Evolutionary conservation across 2,329 filamentous ascomycete species (phyloP), one percentile per base, ranked within the genome.

Genomic region (Apiospora sp.): DNA sequence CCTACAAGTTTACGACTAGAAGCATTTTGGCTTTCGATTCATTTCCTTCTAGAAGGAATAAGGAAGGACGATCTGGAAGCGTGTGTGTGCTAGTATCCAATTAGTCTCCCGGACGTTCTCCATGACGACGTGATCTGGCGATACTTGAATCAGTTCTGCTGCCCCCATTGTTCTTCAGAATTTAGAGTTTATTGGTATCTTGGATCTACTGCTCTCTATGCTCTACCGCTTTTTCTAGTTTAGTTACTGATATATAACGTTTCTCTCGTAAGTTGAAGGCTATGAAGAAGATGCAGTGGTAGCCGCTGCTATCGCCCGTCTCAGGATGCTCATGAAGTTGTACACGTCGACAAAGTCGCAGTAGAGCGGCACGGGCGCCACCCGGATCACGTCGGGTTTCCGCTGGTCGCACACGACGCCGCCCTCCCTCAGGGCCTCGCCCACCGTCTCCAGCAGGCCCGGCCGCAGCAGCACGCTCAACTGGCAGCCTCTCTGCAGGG

Each of bases 341-440:
- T 83, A 87, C 8, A 95, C 91, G 77, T 98, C 95, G 73, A 87
- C 86, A 80, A 93, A 97, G 0, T 89, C 90, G 78, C 96, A 96
- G 83, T 97, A 98, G 76, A 98, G 81, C 12, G 95, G 94, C 58
- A 93, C 92, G 1, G 95, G 95, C 1, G 95, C 94, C 1, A 97
- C 91, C 1, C 95, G 87, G 69, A 98, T 92, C 22, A 98, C 95
- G 79, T 95, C 92, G 1, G 95, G 95, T 81, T 93, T 94, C 73
- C 95, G 87, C 86, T 96, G 93, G 80, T 98, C 95, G 49, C 93
- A 91, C 0, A 97, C 88, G 2, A 96, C 91, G 0, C 92, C 93
- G 1, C 89, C 87, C 16, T 89, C 87, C 76, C 93, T 90, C 41
- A 98, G 81, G 41, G 86, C 87, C 61, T 85, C 84, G 73, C 90